These are phyloP conservation scores for Talaromyces liani DNA, from an alignment of 495 filamentous ascomycete genomes.

Conservation along the genomic window DNA sequence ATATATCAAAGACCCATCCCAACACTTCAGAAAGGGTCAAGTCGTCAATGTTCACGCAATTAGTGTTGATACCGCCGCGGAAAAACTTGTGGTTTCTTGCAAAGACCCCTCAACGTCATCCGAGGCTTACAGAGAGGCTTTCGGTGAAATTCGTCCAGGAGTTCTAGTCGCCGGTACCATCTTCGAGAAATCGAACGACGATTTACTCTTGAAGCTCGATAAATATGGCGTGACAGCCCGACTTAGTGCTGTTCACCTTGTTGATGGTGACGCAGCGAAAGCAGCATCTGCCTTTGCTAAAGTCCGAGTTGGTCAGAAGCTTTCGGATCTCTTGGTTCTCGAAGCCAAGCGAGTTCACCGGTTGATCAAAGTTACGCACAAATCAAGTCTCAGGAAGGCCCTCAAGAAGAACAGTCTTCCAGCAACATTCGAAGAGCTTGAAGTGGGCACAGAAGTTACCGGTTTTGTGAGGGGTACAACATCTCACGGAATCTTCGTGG, in stretches of 20 bases:
- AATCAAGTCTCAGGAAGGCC: conserved; percentile 73
- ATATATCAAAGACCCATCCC: conserved; percentile 77
- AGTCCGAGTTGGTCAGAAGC: conserved; percentile 70
- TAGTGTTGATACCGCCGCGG: conserved; percentile 62
- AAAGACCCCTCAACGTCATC: conserved; percentile 76
- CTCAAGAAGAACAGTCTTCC: conserved; percentile 58
- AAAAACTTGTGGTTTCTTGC: conserved; percentile 81
- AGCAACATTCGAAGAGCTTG: conserved; percentile 57
- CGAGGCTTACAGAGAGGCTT: conserved; percentile 63
- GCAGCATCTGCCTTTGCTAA: conserved; percentile 64
- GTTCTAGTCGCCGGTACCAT: conserved; percentile 68
- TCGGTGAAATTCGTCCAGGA: conserved; percentile 63
- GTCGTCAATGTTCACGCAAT: conserved; percentile 81
- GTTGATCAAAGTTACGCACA: conserved; percentile 67
- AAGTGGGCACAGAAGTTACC: conserved; percentile 56
- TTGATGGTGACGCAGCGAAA: conserved; percentile 73
- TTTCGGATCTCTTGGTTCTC: conserved; percentile 77
- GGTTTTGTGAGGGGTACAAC: conserved; percentile 86
- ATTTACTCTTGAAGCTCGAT: conserved; percentile 67
- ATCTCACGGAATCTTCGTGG: conserved; percentile 67
- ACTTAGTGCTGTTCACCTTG: conserved; percentile 67
- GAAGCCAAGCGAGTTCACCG: conserved; percentile 67
- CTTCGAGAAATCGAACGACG: conserved; percentile 75
- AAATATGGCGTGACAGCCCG: conserved; percentile 65
- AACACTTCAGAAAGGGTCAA: conserved; percentile 86